Conservation (phyloP, 371 early-diverging fungal genomes). For the Rhizopus sp. region DNA sequence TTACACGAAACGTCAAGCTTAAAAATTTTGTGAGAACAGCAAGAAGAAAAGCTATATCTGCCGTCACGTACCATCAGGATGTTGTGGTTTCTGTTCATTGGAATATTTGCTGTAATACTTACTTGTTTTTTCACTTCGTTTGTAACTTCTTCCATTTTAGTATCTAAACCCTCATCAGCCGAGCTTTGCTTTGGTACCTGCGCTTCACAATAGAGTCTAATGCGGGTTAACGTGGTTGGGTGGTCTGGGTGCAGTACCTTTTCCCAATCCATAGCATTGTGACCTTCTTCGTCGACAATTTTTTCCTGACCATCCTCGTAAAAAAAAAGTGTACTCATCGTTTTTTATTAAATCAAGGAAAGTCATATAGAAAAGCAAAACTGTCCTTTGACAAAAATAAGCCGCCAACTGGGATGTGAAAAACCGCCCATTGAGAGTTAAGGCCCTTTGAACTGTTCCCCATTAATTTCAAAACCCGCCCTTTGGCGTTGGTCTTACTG, state of each 20-base stretch:
- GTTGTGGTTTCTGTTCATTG: conserved; percentile 20
- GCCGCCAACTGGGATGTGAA: too few relatives aligned
- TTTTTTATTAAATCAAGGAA: too few relatives aligned
- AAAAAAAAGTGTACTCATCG: conserved; percentile 14
- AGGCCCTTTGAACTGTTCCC: not conserved
- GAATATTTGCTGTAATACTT: conserved; percentile 15
- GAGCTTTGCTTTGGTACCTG: conserved; percentile 11
- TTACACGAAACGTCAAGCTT: too few relatives aligned
- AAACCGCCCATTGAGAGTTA: too few relatives aligned
- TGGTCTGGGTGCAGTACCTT: conserved; percentile 7
- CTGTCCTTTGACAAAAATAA: too few relatives aligned
- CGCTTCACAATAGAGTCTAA: conserved; percentile 14
- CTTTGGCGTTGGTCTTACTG: too few relatives aligned
- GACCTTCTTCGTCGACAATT: conserved; percentile 6
- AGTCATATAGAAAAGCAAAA: too few relatives aligned
- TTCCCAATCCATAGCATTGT: conserved; percentile 14
- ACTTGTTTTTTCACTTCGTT: conserved; percentile 8
- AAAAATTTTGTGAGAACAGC: too few relatives aligned
- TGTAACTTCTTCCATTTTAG: conserved; percentile 17
- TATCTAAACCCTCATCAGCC: conserved; percentile 9
- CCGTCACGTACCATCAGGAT: too few relatives aligned
- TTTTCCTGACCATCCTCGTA: conserved; percentile 12
- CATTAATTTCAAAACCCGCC: not conserved
- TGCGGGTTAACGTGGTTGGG: conserved; percentile 5
- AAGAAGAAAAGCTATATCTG: too few relatives aligned